Evolutionary conservation across 1,139 yeast species (phyloP).

Genomic region (Geotrichum siamense): DNA sequence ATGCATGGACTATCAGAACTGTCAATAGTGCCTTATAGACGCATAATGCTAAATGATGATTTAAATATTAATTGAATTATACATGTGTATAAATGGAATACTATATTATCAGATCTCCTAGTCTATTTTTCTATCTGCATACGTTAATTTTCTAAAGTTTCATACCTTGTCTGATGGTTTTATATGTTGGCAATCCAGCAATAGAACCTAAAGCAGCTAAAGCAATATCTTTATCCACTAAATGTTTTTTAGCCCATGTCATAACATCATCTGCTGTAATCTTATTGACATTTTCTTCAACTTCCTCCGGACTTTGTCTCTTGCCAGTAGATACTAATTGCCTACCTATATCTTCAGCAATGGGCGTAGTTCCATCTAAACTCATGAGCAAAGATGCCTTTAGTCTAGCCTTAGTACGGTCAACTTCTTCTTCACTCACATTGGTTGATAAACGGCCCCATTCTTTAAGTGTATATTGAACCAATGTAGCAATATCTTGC

Average conservation of each 20-base stretch:
- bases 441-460: constrained; percentile 84
- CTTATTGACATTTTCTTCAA: constrained; percentile 72
- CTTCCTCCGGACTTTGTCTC: constrained; percentile 86
- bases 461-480: constrained; percentile 72
- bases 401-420: constrained; percentile 87
- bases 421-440: constrained; percentile 80
- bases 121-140: too few species aligned
- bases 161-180: constrained; percentile 44
- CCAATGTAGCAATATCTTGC: constrained; percentile 55
- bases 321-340: constrained; percentile 93
- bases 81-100: too few species aligned
- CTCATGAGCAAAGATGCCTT: constrained; percentile 87
- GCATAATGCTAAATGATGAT: too few species aligned
- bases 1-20: too few species aligned
- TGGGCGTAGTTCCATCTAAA: constrained; percentile 89
- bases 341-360: constrained; percentile 97
- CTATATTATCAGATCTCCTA: too few species aligned
- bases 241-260: constrained; percentile 80
- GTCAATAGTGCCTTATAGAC: too few species aligned
- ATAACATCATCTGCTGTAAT: constrained; percentile 75
- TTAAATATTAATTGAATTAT: too few species aligned
- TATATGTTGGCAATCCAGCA: constrained; percentile 52
- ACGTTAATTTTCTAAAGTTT: too few species aligned
- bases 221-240: constrained; percentile 75
- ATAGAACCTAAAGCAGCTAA: constrained; percentile 87